Base-by-base conservation (phyloP, 2,329 filamentous ascomycete species). In the Ampelomyces quisqualis region DNA sequence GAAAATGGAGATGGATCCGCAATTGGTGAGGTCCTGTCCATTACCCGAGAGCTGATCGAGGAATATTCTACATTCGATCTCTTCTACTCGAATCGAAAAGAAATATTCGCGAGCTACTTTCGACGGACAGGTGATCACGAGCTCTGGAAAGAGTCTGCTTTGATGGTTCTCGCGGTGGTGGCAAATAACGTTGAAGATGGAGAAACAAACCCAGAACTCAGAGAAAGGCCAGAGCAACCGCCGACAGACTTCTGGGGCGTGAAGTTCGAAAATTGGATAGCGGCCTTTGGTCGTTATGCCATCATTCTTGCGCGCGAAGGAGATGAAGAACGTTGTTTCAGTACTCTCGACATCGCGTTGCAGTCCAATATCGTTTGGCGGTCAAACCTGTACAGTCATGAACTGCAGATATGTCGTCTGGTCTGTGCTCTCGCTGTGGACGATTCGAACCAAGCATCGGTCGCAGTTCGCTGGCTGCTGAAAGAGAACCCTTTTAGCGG, bases 241-340 rank as follows among this genome's bases (percentile, higher is more conserved):
- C 78, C 79, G 2, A 67, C 68, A 32, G 74, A 77, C 44, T 90
- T 89, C 60, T 84, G 88, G 52, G 86, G 86, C 6, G 87, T 97
- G 32, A 74, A 82, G 0, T 95, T 97, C 60, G 76, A 84, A 43
- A 78, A 82, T 32, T 98, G 93, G 93, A 78, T 96, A 3, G 87
- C 94, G 53, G 77, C 95, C 1, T 95, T 98, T 62, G 78, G 94
- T 23, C 87, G 93, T 58, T 94, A 94, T 62, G 86, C 90, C 3
- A 76, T 96, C 33, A 76, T 84, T 4, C 77, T 93, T 21, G 86
- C 90, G 6, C 79, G 81, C 28, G 72, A 77, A 14, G 83, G 83
- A 22, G 80, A 85, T 33, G 74, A 79, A 10, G 77, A 84, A 28
- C 84, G 88, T 48, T 84, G 88, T 35, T 96, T 95, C 64, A 81